phyloP scores from a whole-genome alignment of 192 early-diverging fungal species.

The Mortierella claussenii region DNA sequence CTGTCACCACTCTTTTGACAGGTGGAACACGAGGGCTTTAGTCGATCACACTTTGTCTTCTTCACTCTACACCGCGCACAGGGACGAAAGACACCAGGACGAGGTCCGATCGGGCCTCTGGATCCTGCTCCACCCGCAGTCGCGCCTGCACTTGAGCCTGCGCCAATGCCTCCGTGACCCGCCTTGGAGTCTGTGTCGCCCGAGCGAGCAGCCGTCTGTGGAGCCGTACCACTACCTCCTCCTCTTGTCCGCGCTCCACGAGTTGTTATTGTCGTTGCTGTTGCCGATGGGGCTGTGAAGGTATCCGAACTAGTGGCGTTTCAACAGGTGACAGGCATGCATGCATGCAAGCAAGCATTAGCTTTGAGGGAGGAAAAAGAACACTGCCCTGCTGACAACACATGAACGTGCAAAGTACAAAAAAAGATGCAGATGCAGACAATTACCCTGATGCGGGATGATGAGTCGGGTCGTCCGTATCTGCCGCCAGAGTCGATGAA shows the following conservation, averaged over 20 bases:
- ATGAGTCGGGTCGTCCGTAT: too few relatives aligned
- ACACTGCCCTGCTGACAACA: too few relatives aligned
- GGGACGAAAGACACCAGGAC: conserved; percentile 45
- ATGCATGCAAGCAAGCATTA: too few relatives aligned
- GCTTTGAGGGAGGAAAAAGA: too few relatives aligned
- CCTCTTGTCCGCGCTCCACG: neutral
- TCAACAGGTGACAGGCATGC: neutral
- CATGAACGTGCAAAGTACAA: too few relatives aligned
- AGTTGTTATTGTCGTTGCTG: too few relatives aligned
- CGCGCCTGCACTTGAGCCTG: neutral
- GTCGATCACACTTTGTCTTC: conserved; percentile 47
- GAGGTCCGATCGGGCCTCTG: conserved; percentile 33
- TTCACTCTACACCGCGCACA: conserved; percentile 46
- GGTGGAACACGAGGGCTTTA: conserved; percentile 40
- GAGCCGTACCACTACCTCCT: neutral
- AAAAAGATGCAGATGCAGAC: too few relatives aligned
- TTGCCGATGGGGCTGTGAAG: neutral
- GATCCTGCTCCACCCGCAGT: neutral
- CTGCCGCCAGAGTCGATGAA: too few relatives aligned
- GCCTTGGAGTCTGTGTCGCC: too few relatives aligned
- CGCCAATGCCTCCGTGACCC: neutral
- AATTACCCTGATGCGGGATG: too few relatives aligned
- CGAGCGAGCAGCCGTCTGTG: too few relatives aligned
- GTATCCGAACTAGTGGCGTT: too few relatives aligned
- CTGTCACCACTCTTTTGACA: conserved; percentile 27